These are phyloP conservation scores for Fusarium equiseti DNA, from an alignment of 2,329 filamentous ascomycete species.

Conservation along the genomic window DNA sequence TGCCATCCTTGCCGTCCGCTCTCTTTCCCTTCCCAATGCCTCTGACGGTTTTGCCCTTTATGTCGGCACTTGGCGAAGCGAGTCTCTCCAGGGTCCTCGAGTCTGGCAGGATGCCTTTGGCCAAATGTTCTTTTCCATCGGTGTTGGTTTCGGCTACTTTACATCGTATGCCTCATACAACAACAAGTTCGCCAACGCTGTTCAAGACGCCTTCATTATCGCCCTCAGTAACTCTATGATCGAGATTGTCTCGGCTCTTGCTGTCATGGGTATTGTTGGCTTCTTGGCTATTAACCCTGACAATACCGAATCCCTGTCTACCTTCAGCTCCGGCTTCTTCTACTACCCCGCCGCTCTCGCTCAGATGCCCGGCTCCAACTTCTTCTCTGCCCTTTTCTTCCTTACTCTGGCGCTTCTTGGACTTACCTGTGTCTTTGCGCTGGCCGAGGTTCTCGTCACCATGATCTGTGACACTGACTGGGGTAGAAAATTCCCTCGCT, in stretches of 20 bases:
- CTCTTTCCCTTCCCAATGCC: conserved; percentile 64
- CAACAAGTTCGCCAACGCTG: conserved; percentile 62
- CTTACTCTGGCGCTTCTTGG: conserved; percentile 66
- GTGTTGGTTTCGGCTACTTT: conserved; percentile 67
- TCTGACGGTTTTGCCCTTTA: conserved; percentile 60
- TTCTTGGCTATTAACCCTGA: conserved; percentile 51
- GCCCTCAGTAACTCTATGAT: conserved; percentile 65
- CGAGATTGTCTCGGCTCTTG: conserved; percentile 59
- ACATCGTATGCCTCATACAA: conserved; percentile 69
- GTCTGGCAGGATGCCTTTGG: conserved; percentile 66
- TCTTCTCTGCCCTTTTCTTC: conserved; percentile 66
- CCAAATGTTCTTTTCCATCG: conserved; percentile 57
- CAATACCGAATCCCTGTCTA: conserved; percentile 51
- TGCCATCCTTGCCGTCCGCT: conserved; percentile 63
- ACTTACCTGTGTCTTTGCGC: conserved; percentile 55
- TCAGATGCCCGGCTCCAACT: conserved; percentile 67
- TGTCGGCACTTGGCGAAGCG: conserved; percentile 55
- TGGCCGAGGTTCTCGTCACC: conserved; percentile 55
- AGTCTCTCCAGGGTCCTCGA: conserved; percentile 53
- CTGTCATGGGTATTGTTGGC: conserved; percentile 65
- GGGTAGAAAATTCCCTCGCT: conserved; percentile 54
- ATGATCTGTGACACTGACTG: conserved; percentile 46
- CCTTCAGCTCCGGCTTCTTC: conserved; percentile 66
- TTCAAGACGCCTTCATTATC: conserved; percentile 67
- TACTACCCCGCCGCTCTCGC: conserved; percentile 65